phyloP scores from a whole-genome alignment of 192 early-diverging fungal species.

The Phycomyces nitens region DNA sequence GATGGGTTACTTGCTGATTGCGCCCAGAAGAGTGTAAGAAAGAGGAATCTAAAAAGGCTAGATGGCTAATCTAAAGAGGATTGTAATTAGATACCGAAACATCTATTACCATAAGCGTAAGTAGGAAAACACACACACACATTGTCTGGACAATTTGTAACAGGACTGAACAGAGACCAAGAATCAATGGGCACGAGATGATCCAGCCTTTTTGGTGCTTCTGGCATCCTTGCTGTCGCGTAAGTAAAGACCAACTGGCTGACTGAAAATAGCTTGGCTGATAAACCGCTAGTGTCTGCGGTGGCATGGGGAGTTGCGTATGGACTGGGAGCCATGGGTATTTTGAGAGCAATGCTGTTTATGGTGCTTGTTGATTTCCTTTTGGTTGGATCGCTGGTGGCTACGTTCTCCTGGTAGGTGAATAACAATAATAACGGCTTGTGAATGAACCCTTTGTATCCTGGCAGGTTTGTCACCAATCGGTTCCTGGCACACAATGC shows the following conservation, averaged over 20 bases:
- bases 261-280: slow-evolving; percentile 1
- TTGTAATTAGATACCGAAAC: slow-evolving; percentile 75
- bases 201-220: slow-evolving; percentile 90
- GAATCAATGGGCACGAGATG: slow-evolving; percentile 97
- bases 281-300: slow-evolving; percentile 80
- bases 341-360: slow-evolving; percentile 68
- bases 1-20: slow-evolving; percentile 80
- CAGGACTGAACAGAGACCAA: slow-evolving; percentile 76
- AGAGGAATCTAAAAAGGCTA: background rate
- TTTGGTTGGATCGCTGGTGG: slow-evolving; percentile 63
- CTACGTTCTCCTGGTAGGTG: slow-evolving; percentile 74
- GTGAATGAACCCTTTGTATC: background rate
- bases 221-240: slow-evolving; percentile 60
- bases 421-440: too few species aligned
- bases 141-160: background rate
- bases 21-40: slow-evolving; percentile 77
- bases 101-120: slow-evolving; percentile 96
- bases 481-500: slow-evolving; percentile 72
- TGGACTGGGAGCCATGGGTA: slow-evolving; percentile 60
- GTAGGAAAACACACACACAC: slow-evolving; percentile 8
- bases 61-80: background rate
- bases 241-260: slow-evolving; percentile 34
- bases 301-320: slow-evolving; percentile 82
- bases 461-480: slow-evolving; percentile 68
- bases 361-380: slow-evolving; percentile 86